Evolutionary conservation across 2,329 filamentous ascomycete species (phyloP).

Genomic region (Xylaria digitata): DNA sequence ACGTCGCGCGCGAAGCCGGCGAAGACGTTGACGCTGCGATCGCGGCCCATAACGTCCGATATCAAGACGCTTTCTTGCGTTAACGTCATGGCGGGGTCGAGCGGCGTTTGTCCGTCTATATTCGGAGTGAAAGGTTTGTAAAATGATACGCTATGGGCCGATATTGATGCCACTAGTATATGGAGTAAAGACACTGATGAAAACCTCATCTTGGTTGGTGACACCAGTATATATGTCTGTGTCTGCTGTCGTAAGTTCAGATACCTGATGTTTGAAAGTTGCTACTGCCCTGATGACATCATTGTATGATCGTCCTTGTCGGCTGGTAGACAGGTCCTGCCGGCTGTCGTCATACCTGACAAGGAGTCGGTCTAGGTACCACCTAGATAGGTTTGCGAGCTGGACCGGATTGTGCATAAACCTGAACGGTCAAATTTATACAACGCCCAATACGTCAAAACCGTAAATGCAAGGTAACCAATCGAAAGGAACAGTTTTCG

Average conservation of each 20-base stretch:
- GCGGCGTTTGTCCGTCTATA: constrained; percentile 45
- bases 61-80: constrained; percentile 71
- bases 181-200: constrained; percentile 33
- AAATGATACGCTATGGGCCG: constrained; percentile 40
- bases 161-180: constrained; percentile 39
- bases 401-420: no score
- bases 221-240: background rate
- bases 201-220: constrained; percentile 40
- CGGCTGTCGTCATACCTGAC: background rate
- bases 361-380: no score
- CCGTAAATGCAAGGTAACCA: no score
- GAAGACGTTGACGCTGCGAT: constrained; percentile 85
- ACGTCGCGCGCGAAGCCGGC: constrained; percentile 83
- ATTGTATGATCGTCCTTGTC: constrained; percentile 3
- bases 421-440: no score
- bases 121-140: constrained; percentile 42
- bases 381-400: no score
- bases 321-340: background rate
- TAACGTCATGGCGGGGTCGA: constrained; percentile 42
- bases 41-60: constrained; percentile 84
- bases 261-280: constrained; percentile 16
- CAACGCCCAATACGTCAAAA: no score
- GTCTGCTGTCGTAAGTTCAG: constrained; percentile 2
- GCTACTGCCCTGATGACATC: constrained; percentile 24
- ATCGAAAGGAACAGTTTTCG: no score